These are phyloP conservation scores for Boechera divaricarpa DNA, from an alignment of 345 rosid species.

Conservation along the genomic window DNA sequence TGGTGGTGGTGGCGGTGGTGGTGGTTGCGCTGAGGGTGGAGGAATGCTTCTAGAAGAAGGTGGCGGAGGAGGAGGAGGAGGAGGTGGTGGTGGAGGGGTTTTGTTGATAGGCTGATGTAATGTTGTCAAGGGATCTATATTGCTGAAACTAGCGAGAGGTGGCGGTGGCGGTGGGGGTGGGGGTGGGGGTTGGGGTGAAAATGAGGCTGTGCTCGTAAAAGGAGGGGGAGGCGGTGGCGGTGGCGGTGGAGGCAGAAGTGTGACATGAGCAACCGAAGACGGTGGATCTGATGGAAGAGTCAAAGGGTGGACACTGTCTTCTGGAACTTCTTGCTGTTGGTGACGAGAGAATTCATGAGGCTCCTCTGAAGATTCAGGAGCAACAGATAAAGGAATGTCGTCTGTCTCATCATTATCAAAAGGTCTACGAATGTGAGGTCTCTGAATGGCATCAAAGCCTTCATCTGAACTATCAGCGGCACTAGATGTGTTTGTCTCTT, in stretches of 20 bases:
- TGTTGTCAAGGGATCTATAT: conserved; percentile 34
- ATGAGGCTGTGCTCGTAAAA: conserved; percentile 25
- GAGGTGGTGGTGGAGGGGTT: conserved; percentile 36
- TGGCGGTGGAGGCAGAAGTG: conserved; percentile 49
- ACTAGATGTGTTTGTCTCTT: conserved; percentile 87
- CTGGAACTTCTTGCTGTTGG: conserved; percentile 44
- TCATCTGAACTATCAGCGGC: conserved; percentile 97
- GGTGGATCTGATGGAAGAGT: conserved; percentile 42
- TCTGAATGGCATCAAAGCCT: conserved; percentile 64
- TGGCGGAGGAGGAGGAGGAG: conserved; percentile 39
- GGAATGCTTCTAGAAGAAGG: conserved; percentile 44
- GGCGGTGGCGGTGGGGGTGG: conserved; percentile 46
- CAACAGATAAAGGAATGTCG: conserved; percentile 44
- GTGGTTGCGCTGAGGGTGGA: conserved; percentile 44
- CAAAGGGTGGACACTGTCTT: conserved; percentile 44
- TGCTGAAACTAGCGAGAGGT: conserved; percentile 40
- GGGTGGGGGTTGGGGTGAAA: conserved; percentile 31
- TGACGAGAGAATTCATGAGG: conserved; percentile 45
- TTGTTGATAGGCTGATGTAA: conserved; percentile 42
- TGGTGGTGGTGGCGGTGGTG: background rate
- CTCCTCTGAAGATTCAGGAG: conserved; percentile 50
- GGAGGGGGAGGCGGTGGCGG: conserved; percentile 47
- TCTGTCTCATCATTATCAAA: conserved; percentile 52
- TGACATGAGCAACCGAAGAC: conserved; percentile 26
- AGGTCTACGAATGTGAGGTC: conserved; percentile 49